Evolutionary conservation across 169 alveolate species (phyloP).

Genomic region (Cryptosporidium bovis): DNA sequence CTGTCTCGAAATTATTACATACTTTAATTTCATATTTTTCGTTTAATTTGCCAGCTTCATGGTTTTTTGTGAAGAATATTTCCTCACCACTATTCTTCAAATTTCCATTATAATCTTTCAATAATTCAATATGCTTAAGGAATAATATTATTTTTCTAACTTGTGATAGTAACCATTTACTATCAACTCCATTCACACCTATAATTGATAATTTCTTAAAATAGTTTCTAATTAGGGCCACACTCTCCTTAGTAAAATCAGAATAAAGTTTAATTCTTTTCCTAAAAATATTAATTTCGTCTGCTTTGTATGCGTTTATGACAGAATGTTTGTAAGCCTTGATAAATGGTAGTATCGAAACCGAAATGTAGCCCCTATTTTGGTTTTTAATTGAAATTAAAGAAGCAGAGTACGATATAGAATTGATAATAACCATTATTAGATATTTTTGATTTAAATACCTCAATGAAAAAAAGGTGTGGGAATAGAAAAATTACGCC

Average conservation of each 20-base stretch:
- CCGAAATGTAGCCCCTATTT: constrained; percentile 31
- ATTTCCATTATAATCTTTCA: too few species aligned
- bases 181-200: not conserved
- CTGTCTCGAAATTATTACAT: too few species aligned
- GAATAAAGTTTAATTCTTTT: not conserved
- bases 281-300: not conserved
- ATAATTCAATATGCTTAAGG: not conserved
- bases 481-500: constrained; percentile 1
- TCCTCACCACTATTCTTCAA: too few species aligned
- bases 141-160: constrained; percentile 1
- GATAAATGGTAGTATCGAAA: constrained; percentile 9
- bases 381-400: not conserved
- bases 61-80: too few species aligned
- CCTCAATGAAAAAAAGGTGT: constrained; percentile 1
- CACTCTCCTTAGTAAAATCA: not conserved
- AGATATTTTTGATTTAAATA: not conserved
- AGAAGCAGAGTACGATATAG: constrained; percentile 1
- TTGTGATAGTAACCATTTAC: constrained; percentile 33
- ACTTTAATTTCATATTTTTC: too few species aligned
- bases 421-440: constrained; percentile 26
- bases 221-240: not conserved
- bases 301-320: constrained; percentile 1
- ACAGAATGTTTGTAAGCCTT: constrained; percentile 22
- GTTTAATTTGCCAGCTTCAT: too few species aligned
- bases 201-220: not conserved